Evolutionary conservation across 805 yeast genomes (phyloP), one percentile per base, ranked within the genome.

Genomic region (Candida rishiriensis): DNA sequence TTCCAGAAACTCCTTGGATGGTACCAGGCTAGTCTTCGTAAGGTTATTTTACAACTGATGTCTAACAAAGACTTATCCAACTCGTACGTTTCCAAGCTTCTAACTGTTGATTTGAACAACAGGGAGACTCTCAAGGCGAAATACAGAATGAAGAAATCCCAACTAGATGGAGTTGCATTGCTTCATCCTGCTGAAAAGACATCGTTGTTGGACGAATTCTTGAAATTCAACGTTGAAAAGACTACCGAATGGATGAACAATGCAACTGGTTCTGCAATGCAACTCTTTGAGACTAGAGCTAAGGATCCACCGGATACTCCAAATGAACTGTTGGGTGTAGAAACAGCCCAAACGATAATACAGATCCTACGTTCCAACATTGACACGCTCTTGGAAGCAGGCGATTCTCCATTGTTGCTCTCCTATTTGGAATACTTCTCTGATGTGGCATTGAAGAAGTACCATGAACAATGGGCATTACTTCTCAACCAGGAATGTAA

Each of bases 191-290:
- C 81, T 29, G 79, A 83, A 50, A 88, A 86, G 62, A 82, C 82
- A 43, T 72, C 72, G 31, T 74, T 93, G 10, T 72, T 90, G 54
- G 83, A 79, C 43, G 97, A 91, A 57, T 90, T 88, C 60, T 68
- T 88, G 62, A 72, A 75, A 47, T 75, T 89, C 51, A 79, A 88
- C 42, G 76, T 83, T 3, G 65, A 65, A 17, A 88, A 88, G 62
- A 83, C 91, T 73, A 76, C 75, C 13, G 95, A 88, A 65, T 93
- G 98, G 98, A 79, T 88, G 63, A 61, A 63, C 3, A 86, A 81
- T 49, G 72, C 63, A 7, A 39, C 55, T 13, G 38, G 29, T 2
- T 54, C 55, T 7, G 57, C 63, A 6, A 39, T 78, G 16, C 70
- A 68, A 21, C 73, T 81, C 12, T 91, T 91, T 60, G 65, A 70